A percentile compares a stretch with the other conserved stretches of the same genome.
Conservation (phyloP, 140 eudicot genomes). For the Flaveria floridana region DNA sequence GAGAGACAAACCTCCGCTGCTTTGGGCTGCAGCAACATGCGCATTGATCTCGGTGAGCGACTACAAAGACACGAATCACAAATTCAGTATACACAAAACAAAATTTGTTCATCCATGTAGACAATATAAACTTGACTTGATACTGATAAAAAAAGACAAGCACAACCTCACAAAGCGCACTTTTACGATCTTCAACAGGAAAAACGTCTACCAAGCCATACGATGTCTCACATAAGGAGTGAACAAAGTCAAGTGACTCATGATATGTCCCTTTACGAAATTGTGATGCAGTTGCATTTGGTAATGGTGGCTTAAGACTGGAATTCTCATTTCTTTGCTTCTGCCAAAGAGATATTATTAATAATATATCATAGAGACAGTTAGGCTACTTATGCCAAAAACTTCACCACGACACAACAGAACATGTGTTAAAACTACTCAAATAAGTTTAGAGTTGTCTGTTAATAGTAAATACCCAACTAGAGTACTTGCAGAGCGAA, state of each 20-base stretch:
- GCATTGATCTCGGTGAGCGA: constrained; percentile 87
- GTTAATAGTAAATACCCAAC: neutral
- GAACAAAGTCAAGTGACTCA: constrained; percentile 91
- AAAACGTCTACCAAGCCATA: constrained; percentile 95
- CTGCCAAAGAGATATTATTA: constrained; percentile 44
- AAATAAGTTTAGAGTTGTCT: neutral
- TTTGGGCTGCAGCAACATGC: constrained; percentile 74
- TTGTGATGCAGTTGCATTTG: constrained; percentile 69
- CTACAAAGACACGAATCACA: constrained; percentile 53
- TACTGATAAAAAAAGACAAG: constrained; percentile 20
- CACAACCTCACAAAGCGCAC: constrained; percentile 93
- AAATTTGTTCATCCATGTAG: neutral
- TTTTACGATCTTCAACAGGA: constrained; percentile 96
- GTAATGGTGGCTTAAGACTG: constrained; percentile 83
- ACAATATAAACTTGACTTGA: constrained; percentile 20
- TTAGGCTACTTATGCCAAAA: constrained; percentile 7
- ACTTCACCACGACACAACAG: constrained; percentile 17
- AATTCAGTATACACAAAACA: constrained; percentile 33
- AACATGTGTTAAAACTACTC: constrained; percentile 11
- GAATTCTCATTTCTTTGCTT: constrained; percentile 65
- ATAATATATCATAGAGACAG: constrained; percentile 15
- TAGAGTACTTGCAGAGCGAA: neutral
- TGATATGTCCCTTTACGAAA: constrained; percentile 96
- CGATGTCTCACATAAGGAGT: constrained; percentile 85
- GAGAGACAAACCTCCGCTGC: constrained; percentile 76